phyloP scores from a whole-genome alignment of 192 early-diverging fungal genomes.

The Coemansia sp. region DNA sequence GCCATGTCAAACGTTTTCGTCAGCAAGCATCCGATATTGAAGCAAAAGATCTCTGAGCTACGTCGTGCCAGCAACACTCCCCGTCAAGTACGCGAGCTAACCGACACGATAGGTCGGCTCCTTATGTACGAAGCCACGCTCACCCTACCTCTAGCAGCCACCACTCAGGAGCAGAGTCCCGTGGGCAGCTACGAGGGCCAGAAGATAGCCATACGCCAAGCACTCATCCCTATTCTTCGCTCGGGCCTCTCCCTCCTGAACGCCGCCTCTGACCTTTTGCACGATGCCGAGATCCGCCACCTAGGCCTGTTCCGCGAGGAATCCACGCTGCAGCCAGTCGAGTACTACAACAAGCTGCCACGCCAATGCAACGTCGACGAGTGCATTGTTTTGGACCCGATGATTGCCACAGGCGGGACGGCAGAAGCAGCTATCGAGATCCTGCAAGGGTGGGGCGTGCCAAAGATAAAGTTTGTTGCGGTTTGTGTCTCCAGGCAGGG shows the following conservation, averaged over 20 bases:
- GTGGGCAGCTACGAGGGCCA: constrained; percentile 49
- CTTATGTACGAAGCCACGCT: constrained; percentile 66
- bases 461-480: constrained; percentile 69
- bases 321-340: constrained; percentile 79
- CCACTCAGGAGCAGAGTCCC: constrained; percentile 50
- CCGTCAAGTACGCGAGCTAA: constrained; percentile 58
- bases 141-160: constrained; percentile 37
- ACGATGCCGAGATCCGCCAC: constrained; percentile 72
- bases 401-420: constrained; percentile 80
- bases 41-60: constrained; percentile 61
- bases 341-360: constrained; percentile 91
- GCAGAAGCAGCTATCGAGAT: constrained; percentile 77
- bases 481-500: constrained; percentile 60
- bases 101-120: constrained; percentile 57
- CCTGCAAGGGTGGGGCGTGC: constrained; percentile 76
- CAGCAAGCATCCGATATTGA: constrained; percentile 61
- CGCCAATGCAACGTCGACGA: constrained; percentile 63
- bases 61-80: constrained; percentile 53
- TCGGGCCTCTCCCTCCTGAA: constrained; percentile 64
- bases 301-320: constrained; percentile 81
- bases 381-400: constrained; percentile 78
- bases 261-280: constrained; percentile 62
- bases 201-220: constrained; percentile 46
- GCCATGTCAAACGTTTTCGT: constrained; percentile 22
- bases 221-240: constrained; percentile 66